Evolutionary conservation across 495 filamentous ascomycete species (phyloP), one percentile per base, ranked within the genome.

Genomic region (Daldinia loculata): DNA sequence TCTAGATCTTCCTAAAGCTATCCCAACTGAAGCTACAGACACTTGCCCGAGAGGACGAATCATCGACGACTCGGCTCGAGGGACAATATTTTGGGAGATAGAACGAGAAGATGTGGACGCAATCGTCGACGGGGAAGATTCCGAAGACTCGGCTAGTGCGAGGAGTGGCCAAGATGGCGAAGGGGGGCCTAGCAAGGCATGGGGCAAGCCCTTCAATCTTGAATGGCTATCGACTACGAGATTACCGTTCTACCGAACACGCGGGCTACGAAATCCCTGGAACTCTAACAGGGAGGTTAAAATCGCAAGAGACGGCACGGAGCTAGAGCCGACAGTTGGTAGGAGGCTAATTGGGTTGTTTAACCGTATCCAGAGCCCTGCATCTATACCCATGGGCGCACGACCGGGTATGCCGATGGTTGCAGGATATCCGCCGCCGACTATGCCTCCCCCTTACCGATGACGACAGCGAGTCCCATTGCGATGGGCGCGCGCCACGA

Each of bases 21-120:
- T 92, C 24, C 86, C 89, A 0, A 98, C 94, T 1, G 86, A 88
- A 55, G 90, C 92, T 12, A 98, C 94, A 9, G 87, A 91, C 36
- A 91, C 84, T 38, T 93, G 93, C 3, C 95, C 93, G 19, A 91
- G 85, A 71, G 95, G 95, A 38, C 88, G 91, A 50, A 94, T 99
- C 73, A 95, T 99, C 61, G 93, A 97, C 75, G 95, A 99, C 77
- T 91, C 93, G 26, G 92, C 90, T 1, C 89, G 95, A 22, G 95
- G 94, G 0, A 97, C 94, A 8, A 97, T 97, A 59, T 99, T 99
- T 73, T 99, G 95, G 95, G 95, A 99, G 76, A 92, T 92, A 4
- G 91, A 94, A 63, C 75, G 82, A 0, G 89, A 89, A 3, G 80
- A 81, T 26, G 68, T 66, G 6, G 76, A 79, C 2, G 80, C 77